A percentile compares a stretch with the other conserved stretches of the same genome.
These are phyloP conservation scores for Sphaerulina vaccinii DNA, from an alignment of 2,329 filamentous ascomycete species.

Conservation along the genomic window DNA sequence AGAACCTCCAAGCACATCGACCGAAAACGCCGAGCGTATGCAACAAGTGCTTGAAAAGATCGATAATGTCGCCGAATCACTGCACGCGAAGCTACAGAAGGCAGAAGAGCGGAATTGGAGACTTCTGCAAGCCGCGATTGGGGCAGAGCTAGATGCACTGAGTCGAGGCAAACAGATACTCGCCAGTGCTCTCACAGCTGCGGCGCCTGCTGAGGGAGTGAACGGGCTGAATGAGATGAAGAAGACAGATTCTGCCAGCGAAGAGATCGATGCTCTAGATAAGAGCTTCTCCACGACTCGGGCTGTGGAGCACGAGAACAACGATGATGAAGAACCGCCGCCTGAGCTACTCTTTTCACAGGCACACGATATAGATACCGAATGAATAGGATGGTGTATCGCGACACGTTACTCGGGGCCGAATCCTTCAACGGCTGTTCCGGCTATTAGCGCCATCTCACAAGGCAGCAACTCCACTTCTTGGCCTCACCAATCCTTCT, in stretches of 20 bases:
- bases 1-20: slow-evolving; percentile 23
- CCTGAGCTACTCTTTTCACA: slow-evolving; percentile 51
- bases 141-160: slow-evolving; percentile 70
- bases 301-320: slow-evolving; percentile 31
- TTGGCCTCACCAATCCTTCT: too few species aligned
- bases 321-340: slow-evolving; percentile 47
- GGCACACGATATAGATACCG: slow-evolving; percentile 37
- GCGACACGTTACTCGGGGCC: too few species aligned
- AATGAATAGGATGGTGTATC: too few species aligned
- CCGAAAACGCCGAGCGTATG: slow-evolving; percentile 28
- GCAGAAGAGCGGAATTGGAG: slow-evolving; percentile 69
- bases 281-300: slow-evolving; percentile 36
- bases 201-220: too few species aligned
- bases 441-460: too few species aligned
- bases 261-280: slow-evolving; percentile 34
- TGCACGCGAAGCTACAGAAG: slow-evolving; percentile 55
- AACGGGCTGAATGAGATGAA: slow-evolving; percentile 7
- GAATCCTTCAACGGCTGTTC: too few species aligned
- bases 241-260: slow-evolving; percentile 24
- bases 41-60: slow-evolving; percentile 54
- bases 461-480: too few species aligned
- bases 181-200: slow-evolving; percentile 36
- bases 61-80: slow-evolving; percentile 53
- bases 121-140: slow-evolving; percentile 70
- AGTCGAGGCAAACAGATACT: slow-evolving; percentile 60